These are phyloP conservation scores for Penicillium antarcticum DNA, from an alignment of 495 filamentous ascomycete genomes.

Conservation along the genomic window DNA sequence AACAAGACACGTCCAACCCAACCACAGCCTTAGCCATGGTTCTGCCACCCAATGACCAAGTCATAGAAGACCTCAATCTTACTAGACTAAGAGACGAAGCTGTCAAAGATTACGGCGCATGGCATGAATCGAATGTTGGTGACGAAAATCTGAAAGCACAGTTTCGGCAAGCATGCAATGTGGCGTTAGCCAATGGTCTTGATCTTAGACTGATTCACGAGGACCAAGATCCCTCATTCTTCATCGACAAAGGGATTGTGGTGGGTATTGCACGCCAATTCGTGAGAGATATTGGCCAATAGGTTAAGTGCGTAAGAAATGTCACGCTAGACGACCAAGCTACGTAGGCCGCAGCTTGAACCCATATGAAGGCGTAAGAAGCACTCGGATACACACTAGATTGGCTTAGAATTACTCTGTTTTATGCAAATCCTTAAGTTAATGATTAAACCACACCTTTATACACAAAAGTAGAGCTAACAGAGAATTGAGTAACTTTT, in stretches of 20 bases:
- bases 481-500: background rate
- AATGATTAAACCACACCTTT: background rate
- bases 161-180: conserved; percentile 15
- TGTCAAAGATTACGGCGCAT: conserved; percentile 17
- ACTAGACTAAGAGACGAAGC: conserved; percentile 6
- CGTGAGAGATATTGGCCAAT: conserved; percentile 10
- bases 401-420: background rate
- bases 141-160: conserved; percentile 15
- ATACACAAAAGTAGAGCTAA: background rate
- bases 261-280: conserved; percentile 23
- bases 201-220: conserved; percentile 24
- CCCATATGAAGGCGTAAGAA: background rate
- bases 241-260: conserved; percentile 22
- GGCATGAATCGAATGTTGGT: conserved; percentile 19
- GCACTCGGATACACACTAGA: background rate
- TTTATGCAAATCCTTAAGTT: background rate
- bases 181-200: conserved; percentile 19
- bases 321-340: background rate
- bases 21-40: background rate
- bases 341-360: conserved; percentile 1
- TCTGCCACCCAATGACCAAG: background rate
- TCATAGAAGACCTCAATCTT: background rate
- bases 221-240: conserved; percentile 25
- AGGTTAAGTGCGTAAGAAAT: conserved; percentile 4
- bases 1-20: background rate